A percentile compares a stretch with the other conserved stretches of the same genome.
These are phyloP conservation scores for Ustilaginoidea virens DNA, from an alignment of 2,329 filamentous ascomycete species.

Conservation along the genomic window DNA sequence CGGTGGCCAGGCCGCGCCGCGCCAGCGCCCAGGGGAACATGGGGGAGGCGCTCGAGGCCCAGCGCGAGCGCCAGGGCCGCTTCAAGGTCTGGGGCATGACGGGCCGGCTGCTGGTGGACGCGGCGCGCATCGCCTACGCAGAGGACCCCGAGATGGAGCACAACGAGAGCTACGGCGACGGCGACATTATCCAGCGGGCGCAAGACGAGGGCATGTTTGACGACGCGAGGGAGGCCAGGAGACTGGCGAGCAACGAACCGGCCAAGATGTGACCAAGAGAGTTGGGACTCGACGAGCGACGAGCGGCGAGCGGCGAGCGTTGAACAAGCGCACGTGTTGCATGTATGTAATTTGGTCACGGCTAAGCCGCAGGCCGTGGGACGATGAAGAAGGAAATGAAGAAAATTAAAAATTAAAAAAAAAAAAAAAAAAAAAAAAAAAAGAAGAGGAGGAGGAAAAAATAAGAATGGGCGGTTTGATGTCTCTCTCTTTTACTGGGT, in stretches of 20 bases:
- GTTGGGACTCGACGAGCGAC: too few relatives aligned
- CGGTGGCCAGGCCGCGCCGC: conserved; percentile 43
- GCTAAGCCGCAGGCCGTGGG: too few relatives aligned
- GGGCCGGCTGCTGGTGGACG: conserved; percentile 76
- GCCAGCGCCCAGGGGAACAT: conserved; percentile 27
- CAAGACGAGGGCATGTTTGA: conserved; percentile 30
- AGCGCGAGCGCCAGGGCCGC: conserved; percentile 33
- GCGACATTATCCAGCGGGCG: conserved; percentile 30
- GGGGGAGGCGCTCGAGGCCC: conserved; percentile 29
- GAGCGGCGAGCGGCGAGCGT: too few relatives aligned
- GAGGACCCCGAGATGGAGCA: conserved; percentile 74
- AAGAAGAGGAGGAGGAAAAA: too few relatives aligned
- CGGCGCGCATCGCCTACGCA: conserved; percentile 68
- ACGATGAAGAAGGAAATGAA: too few relatives aligned
- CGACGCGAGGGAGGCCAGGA: conserved; percentile 19
- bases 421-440: too few relatives aligned
- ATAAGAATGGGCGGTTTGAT: too few relatives aligned
- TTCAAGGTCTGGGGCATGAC: conserved; percentile 96
- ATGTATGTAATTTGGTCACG: too few relatives aligned
- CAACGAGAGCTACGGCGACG: conserved; percentile 37
- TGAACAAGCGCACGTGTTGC: too few relatives aligned
- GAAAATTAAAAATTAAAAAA: too few relatives aligned
- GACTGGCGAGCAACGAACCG: conserved; percentile 13
- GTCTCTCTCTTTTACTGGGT: too few relatives aligned
- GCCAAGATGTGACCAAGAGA: conserved; percentile 16